These are phyloP conservation scores for Xylaria cubensis DNA, from an alignment of 495 filamentous ascomycete genomes.

Conservation along the genomic window DNA sequence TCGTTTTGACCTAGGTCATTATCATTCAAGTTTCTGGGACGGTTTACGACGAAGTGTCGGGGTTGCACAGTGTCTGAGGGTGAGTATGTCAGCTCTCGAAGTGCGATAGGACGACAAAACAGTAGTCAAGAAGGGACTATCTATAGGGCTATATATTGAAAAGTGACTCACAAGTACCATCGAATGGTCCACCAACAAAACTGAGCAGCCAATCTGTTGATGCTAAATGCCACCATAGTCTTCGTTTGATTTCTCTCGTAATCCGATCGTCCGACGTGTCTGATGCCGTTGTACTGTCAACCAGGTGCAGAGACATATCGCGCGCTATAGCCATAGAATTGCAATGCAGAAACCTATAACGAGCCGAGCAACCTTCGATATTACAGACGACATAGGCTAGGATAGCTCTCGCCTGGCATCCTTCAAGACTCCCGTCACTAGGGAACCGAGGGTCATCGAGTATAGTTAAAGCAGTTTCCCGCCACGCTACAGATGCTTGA, in stretches of 20 bases:
- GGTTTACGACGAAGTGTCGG: conserved; percentile 52
- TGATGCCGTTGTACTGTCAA: conserved; percentile 46
- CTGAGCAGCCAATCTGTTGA: conserved; percentile 54
- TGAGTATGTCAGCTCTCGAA: background rate
- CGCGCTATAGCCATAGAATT: conserved; percentile 44
- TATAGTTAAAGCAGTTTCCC: conserved; percentile 46
- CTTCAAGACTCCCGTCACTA: conserved; percentile 46
- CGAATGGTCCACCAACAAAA: conserved; percentile 44
- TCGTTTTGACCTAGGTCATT: conserved; percentile 46
- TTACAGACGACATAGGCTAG: conserved; percentile 47
- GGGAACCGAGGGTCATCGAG: conserved; percentile 45
- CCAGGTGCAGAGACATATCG: conserved; percentile 50
- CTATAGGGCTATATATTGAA: background rate
- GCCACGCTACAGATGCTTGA: conserved; percentile 44
- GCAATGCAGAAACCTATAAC: conserved; percentile 42
- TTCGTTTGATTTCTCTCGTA: conserved; percentile 50
- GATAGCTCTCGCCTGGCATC: conserved; percentile 53
- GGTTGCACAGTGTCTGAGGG: conserved; percentile 35
- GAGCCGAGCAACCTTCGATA: conserved; percentile 48
- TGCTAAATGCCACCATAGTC: conserved; percentile 59
- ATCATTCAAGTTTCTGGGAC: conserved; percentile 55
- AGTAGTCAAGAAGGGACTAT: background rate
- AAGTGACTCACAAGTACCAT: conserved; percentile 47
- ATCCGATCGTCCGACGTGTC: conserved; percentile 33
- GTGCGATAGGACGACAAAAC: background rate